phyloP scores from a whole-genome alignment of 257 asterid species.

The Rauvolfia tetraphylla region DNA sequence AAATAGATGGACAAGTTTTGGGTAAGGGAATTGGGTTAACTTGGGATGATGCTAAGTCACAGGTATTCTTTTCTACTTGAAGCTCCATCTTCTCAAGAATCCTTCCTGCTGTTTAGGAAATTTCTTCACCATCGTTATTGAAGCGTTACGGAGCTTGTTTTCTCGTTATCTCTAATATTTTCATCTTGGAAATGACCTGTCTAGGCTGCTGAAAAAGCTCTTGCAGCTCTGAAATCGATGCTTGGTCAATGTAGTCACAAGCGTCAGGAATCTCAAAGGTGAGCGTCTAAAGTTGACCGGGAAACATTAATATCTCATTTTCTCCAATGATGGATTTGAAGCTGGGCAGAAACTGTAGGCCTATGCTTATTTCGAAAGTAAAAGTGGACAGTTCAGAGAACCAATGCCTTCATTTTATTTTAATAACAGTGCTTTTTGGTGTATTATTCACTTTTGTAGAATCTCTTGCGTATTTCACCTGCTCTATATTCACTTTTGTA shows the following conservation, averaged over 20 bases:
- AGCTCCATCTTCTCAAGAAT: conserved; percentile 9
- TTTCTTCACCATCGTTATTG: background rate
- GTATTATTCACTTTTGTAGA: background rate
- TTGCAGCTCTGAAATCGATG: conserved; percentile 64
- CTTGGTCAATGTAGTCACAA: conserved; percentile 55
- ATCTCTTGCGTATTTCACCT: background rate
- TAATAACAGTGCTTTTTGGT: background rate
- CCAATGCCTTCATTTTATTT: background rate
- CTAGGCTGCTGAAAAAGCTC: conserved; percentile 96
- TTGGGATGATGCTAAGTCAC: conserved; percentile 90
- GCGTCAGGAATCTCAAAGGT: conserved; percentile 85
- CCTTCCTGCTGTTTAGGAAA: background rate
- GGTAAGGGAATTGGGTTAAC: conserved; percentile 86
- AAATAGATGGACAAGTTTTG: conserved; percentile 74
- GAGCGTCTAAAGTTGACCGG: conserved; percentile 25
- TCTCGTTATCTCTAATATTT: background rate
- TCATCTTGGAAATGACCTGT: conserved; percentile 12
- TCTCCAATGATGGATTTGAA: background rate
- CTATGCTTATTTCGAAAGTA: background rate
- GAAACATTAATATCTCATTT: background rate
- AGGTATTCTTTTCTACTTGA: conserved; percentile 41
- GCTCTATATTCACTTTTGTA: background rate
- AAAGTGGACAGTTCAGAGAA: background rate
- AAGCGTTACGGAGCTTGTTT: background rate
- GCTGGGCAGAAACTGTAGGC: background rate